phyloP scores from a whole-genome alignment of 2,329 filamentous ascomycete species.

The Fusarium duplospermum region DNA sequence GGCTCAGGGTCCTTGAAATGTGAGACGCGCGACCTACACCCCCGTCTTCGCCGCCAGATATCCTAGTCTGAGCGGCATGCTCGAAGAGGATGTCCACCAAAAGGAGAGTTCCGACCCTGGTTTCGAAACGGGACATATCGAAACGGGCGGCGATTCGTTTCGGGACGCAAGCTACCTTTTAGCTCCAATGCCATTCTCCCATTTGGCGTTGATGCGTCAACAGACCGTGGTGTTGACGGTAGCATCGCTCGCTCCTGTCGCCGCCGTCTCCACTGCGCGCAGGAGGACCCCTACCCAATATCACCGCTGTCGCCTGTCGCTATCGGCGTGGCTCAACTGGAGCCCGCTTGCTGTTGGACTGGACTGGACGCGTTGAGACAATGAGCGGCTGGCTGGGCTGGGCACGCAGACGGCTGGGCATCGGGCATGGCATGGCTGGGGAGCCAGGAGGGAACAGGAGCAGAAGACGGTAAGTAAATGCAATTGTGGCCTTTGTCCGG shows the following conservation, averaged over 20 bases:
- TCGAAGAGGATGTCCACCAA: constrained; percentile 29
- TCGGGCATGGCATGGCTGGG: constrained; percentile 8
- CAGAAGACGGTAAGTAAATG: neutral
- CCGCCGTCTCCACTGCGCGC: constrained; percentile 30
- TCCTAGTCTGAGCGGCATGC: constrained; percentile 27
- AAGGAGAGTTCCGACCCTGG: constrained; percentile 32
- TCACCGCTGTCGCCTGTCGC: constrained; percentile 31
- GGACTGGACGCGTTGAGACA: constrained; percentile 22
- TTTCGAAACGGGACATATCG: constrained; percentile 34
- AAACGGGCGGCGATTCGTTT: constrained; percentile 35
- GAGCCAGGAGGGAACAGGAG: constrained; percentile 12
- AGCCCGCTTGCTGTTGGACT: constrained; percentile 14
- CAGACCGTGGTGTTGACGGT: constrained; percentile 9
- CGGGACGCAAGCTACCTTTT: constrained; percentile 16
- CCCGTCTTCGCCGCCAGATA: constrained; percentile 16
- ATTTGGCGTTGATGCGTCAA: constrained; percentile 37
- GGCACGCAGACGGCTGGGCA: constrained; percentile 6
- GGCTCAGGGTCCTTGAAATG: constrained; percentile 14
- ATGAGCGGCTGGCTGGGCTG: constrained; percentile 19
- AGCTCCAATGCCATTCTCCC: constrained; percentile 18
- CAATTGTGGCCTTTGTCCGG: constrained; percentile 27
- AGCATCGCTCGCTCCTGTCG: constrained; percentile 26
- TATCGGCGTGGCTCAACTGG: constrained; percentile 22
- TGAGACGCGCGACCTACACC: constrained; percentile 24
- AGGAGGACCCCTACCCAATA: constrained; percentile 28